Percentiles rank a stretch among this genome's conserved stretches.
These are phyloP conservation scores for Suillus sp. DNA, from an alignment of 768 basidiomycete species.

Conservation along the genomic window DNA sequence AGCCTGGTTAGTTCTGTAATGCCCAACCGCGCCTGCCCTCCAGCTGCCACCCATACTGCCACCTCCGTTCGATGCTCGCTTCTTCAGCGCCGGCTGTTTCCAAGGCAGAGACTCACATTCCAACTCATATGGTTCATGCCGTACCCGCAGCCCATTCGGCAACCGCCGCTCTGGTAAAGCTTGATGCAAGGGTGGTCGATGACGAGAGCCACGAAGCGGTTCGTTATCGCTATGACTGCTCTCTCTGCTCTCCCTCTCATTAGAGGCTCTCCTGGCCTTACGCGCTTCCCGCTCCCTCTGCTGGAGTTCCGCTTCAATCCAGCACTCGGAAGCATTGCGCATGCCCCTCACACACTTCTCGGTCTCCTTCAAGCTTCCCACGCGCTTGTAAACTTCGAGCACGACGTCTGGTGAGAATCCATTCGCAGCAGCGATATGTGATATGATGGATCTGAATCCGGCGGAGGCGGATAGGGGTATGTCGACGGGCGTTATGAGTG, in stretches of 20 bases:
- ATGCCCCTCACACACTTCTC: slow-evolving; percentile 42
- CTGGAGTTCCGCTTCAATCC: slow-evolving; percentile 17
- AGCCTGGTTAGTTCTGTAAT: neutral
- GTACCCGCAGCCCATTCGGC: slow-evolving; percentile 7
- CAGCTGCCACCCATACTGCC: neutral
- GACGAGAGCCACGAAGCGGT: neutral
- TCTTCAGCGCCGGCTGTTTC: slow-evolving; percentile 31
- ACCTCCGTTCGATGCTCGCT: slow-evolving; percentile 9
- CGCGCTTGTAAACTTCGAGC: slow-evolving; percentile 36
- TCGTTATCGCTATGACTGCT: neutral
- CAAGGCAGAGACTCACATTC: slow-evolving; percentile 33
- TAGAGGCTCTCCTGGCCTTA: neutral
- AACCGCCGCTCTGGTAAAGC: neutral
- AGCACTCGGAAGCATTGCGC: slow-evolving; percentile 39
- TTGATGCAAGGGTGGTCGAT: neutral
- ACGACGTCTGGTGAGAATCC: slow-evolving; percentile 46
- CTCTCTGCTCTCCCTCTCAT: neutral
- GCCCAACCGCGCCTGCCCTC: neutral
- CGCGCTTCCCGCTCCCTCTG: slow-evolving; percentile 3
- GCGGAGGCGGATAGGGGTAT: slow-evolving; percentile 20
- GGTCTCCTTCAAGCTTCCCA: slow-evolving; percentile 39
- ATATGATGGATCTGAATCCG: slow-evolving; percentile 36
- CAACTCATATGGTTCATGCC: slow-evolving; percentile 18
- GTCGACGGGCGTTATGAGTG: slow-evolving; percentile 15
- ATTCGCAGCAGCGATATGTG: slow-evolving; percentile 47